phyloP scores from a whole-genome alignment of 2,329 filamentous ascomycete species.

The Fusarium transvaalense region DNA sequence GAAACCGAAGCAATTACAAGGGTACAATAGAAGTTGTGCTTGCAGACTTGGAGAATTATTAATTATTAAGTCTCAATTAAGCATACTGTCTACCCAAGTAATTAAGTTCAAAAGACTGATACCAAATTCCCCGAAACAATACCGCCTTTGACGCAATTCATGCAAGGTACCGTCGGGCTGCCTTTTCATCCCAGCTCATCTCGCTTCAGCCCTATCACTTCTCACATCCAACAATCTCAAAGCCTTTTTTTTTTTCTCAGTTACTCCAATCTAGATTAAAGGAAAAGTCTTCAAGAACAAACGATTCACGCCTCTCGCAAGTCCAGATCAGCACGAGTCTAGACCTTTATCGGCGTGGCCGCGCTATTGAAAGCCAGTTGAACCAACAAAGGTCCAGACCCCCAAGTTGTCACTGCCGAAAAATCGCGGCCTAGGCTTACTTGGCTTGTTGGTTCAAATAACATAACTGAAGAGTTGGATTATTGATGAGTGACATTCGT shows the following conservation, averaged over 20 bases:
- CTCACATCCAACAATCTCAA: not conserved
- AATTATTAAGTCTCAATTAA: no score
- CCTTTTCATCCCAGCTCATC: not conserved
- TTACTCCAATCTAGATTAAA: not conserved
- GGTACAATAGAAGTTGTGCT: no score
- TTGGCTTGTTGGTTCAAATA: no score
- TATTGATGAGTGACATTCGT: not conserved
- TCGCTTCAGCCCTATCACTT: slow-evolving; percentile 19
- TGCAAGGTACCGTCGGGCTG: not conserved
- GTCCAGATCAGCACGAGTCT: not conserved
- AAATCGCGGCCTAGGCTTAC: not conserved
- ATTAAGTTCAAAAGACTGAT: no score
- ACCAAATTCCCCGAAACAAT: no score
- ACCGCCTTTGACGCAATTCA: not conserved
- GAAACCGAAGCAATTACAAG: no score
- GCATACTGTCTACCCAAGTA: no score
- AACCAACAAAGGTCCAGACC: not conserved
- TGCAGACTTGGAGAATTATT: no score
- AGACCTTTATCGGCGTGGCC: slow-evolving; percentile 10
- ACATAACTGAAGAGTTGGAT: no score
- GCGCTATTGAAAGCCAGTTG: slow-evolving; percentile 3
- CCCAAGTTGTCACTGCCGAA: not conserved
- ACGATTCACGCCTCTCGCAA: not conserved
- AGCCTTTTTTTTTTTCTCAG: not conserved
- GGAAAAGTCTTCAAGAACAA: not conserved